Evolutionary conservation across 495 filamentous ascomycete species (phyloP).

Genomic region (Astrothelium subdiscretum): DNA sequence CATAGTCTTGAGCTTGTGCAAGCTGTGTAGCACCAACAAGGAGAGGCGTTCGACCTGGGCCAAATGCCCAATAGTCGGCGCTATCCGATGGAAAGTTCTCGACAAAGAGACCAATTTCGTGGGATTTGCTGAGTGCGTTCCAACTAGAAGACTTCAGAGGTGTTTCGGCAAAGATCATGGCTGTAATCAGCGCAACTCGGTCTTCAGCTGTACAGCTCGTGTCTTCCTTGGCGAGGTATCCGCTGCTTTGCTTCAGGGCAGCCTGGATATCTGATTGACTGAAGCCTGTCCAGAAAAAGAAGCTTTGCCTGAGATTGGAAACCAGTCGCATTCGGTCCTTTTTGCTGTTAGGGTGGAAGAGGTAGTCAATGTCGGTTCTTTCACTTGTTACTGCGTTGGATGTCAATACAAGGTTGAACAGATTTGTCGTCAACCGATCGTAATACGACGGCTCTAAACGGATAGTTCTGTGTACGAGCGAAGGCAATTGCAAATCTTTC

Average conservation of each 20-base stretch:
- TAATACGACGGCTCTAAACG: conserved; percentile 71
- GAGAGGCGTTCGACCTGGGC: conserved; percentile 23
- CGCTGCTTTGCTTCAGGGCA: conserved; percentile 49
- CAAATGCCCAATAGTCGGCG: conserved; percentile 53
- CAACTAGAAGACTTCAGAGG: conserved; percentile 51
- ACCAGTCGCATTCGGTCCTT: conserved; percentile 54
- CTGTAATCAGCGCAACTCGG: conserved; percentile 44
- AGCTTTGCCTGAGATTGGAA: conserved; percentile 71
- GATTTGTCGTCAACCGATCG: conserved; percentile 71
- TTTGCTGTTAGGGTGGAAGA: conserved; percentile 66
- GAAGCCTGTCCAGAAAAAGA: conserved; percentile 82
- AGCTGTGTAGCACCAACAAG: conserved; percentile 46
- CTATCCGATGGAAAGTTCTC: conserved; percentile 42
- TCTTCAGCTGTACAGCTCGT: conserved; percentile 47
- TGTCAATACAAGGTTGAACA: conserved; percentile 69
- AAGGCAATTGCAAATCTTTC: conserved; percentile 51
- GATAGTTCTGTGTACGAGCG: conserved; percentile 57
- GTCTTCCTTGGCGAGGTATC: conserved; percentile 48
- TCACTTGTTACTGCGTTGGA: conserved; percentile 88
- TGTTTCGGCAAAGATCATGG: conserved; percentile 48
- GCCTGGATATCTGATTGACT: conserved; percentile 46
- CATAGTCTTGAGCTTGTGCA: conserved; percentile 44
- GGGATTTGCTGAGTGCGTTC: conserved; percentile 50
- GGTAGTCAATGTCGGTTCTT: conserved; percentile 69
- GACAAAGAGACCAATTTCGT: conserved; percentile 69